Evolutionary conservation across 768 basidiomycete genomes (phyloP), one percentile per base, ranked within the genome.

Genomic region (Megacollybia marginata): DNA sequence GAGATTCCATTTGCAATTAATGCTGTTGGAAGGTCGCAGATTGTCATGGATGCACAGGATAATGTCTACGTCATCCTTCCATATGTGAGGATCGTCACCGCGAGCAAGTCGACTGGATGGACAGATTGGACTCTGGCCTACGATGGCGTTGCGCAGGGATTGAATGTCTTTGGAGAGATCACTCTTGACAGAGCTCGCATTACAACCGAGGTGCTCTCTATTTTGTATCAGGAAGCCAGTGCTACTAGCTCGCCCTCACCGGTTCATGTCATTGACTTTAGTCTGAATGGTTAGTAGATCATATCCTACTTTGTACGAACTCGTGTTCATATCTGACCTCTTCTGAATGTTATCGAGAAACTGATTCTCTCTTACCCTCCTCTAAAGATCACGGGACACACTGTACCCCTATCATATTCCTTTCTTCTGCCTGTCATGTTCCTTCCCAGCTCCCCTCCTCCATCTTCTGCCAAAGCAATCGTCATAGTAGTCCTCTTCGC

Each of bases 41-140:
- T 75, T 35, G 71, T 70, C 7, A 58, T 75, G 35, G 72, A 75
- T 53, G 50, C 47, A 11, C 44, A 57, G 5, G 72, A 75, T 54
- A 74, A 75, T 48, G 59, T 62, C n/a, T 74, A 75, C 38, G 70
- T 75, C 16, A 65, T 73, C 6, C 57, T 73, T 32, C 74, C 74
- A 3, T 74, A 59, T 52, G 61, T 73, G 5, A 65, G 69, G 7
- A 62, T 75, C 43, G 72, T 69, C 11, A 71, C 72, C 1, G 72
- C 74, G 7, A 73, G 69, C 62, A 72, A 72, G 49, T 54, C 68
- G 0, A 65, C 69, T 1, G 70, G 71, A 7, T 75, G 69, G 67
- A 70, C 70, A 1, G 72, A 75, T 48, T 74, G 74, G 74, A 69
- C 71, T 1, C 50, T 72, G 53, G 70, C 59, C 0, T 75, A 68